phyloP scores from a whole-genome alignment of 257 asterid species.

The Phtheirospermum japonicum region DNA sequence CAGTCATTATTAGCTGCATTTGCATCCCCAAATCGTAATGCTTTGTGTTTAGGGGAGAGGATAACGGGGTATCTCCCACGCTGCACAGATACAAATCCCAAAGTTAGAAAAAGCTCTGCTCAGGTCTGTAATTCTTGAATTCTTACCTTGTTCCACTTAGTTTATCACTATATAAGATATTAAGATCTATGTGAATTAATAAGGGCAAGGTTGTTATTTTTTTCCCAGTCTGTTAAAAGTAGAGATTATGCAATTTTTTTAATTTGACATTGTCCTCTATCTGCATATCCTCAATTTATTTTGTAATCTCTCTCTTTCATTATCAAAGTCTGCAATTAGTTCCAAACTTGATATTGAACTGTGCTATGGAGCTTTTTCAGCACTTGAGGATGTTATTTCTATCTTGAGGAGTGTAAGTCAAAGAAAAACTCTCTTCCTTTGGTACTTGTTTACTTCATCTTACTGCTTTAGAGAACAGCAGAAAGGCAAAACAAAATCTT shows the following conservation, averaged over 20 bases:
- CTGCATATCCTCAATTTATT: conserved; percentile 86
- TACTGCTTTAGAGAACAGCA: conserved; percentile 23
- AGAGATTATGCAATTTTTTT: conserved; percentile 7
- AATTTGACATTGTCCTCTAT: conserved; percentile 25
- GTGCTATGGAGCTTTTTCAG: conserved; percentile 77
- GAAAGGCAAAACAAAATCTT: conserved; percentile 13
- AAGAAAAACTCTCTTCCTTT: conserved; percentile 22
- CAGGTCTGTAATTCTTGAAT: conserved; percentile 51
- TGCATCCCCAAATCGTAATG: conserved; percentile 92
- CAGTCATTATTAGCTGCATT: conserved; percentile 69
- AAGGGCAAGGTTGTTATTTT: neutral
- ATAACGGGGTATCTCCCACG: conserved; percentile 92
- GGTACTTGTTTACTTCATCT: conserved; percentile 18
- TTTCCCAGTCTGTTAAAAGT: neutral
- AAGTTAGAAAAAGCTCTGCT: conserved; percentile 72
- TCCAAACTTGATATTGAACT: conserved; percentile 64
- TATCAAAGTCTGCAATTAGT: conserved; percentile 64
- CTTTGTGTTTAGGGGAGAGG: conserved; percentile 91
- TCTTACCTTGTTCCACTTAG: conserved; percentile 9
- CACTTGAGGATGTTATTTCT: conserved; percentile 95
- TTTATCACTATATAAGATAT: conserved; percentile 9
- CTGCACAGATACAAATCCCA: conserved; percentile 84
- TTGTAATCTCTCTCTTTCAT: conserved; percentile 81
- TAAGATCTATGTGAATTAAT: conserved; percentile 5
- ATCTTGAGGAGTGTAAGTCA: conserved; percentile 86